Evolutionary conservation across 2,329 filamentous ascomycete species (phyloP).

Genomic region (Calonectria henricotiae): DNA sequence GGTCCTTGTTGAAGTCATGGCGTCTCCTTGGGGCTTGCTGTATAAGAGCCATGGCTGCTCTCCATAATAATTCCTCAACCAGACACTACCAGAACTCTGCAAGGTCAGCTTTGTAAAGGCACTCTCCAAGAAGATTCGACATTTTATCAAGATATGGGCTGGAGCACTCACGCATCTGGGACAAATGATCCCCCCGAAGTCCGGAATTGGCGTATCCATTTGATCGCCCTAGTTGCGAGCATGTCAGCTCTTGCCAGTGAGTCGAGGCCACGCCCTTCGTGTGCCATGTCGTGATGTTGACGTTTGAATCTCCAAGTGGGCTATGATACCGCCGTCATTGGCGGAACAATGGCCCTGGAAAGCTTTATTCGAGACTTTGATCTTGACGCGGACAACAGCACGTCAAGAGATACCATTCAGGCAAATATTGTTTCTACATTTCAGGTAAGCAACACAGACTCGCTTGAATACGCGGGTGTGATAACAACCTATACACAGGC

Average conservation of each 20-base stretch:
- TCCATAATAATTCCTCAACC: not conserved
- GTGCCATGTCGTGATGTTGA: not conserved
- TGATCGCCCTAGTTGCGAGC: constrained; percentile 55
- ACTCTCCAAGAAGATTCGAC: not conserved
- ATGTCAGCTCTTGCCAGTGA: constrained; percentile 57
- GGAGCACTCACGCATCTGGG: constrained; percentile 59
- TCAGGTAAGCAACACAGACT: constrained; percentile 44
- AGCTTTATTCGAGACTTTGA: constrained; percentile 58
- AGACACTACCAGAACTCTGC: constrained; percentile 19
- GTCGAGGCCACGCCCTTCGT: constrained; percentile 26
- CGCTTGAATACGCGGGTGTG: not conserved
- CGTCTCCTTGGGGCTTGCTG: too few species aligned
- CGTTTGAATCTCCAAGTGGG: constrained; percentile 50
- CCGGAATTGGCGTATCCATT: constrained; percentile 56
- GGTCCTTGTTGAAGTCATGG: not conserved
- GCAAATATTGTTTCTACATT: constrained; percentile 61
- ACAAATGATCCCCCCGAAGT: constrained; percentile 56
- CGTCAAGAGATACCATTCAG: constrained; percentile 55
- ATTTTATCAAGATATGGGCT: constrained; percentile 39
- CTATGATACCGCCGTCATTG: constrained; percentile 60
- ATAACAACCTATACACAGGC: constrained; percentile 49
- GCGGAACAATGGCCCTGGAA: constrained; percentile 60
- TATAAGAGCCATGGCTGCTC: not conserved
- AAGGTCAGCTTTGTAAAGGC: constrained; percentile 8
- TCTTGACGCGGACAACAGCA: constrained; percentile 50